phyloP scores from a whole-genome alignment of 1,284 basidiomycete genomes.

The Phellopilus nigrolimitatus region DNA sequence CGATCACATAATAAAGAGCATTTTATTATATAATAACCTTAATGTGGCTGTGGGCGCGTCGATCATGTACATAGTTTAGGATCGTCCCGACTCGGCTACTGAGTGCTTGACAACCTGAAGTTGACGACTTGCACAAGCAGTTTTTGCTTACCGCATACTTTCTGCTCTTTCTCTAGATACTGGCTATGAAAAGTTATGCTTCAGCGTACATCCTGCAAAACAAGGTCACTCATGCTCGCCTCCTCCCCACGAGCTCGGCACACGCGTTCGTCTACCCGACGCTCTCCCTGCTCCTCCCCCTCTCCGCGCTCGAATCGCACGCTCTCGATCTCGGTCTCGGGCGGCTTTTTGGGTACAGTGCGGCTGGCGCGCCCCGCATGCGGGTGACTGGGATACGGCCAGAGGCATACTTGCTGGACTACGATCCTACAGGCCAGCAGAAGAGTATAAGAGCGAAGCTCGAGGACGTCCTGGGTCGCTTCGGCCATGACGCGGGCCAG shows the following conservation, averaged over 20 bases:
- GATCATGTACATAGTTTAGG: too few species aligned
- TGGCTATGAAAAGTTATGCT: too few species aligned
- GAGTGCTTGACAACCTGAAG: too few species aligned
- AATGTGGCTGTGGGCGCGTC: too few species aligned
- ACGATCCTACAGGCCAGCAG: conserved; percentile 18
- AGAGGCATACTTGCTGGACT: conserved; percentile 42
- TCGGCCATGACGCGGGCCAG: conserved; percentile 20
- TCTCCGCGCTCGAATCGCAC: conserved; percentile 51
- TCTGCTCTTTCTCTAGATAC: too few species aligned
- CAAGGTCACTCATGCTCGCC: conserved; percentile 52
- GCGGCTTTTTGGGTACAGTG: conserved; percentile 49
- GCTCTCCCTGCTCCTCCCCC: conserved; percentile 54
- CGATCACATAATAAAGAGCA: too few species aligned
- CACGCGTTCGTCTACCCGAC: conserved; percentile 66
- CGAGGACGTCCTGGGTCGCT: not conserved
- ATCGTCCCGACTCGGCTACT: too few species aligned
- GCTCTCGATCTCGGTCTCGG: conserved; percentile 47
- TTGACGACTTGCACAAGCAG: too few species aligned
- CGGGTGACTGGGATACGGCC: conserved; percentile 45
- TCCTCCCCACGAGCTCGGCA: conserved; percentile 45
- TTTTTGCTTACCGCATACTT: too few species aligned
- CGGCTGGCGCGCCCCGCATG: conserved; percentile 30
- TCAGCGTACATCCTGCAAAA: conserved; percentile 50
- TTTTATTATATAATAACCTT: too few species aligned
- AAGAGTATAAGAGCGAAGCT: conserved; percentile 17